Evolutionary conservation across 352 stramenopile species (phyloP), one percentile per base, ranked within the genome.

Genomic region (Pythium dissimile): DNA sequence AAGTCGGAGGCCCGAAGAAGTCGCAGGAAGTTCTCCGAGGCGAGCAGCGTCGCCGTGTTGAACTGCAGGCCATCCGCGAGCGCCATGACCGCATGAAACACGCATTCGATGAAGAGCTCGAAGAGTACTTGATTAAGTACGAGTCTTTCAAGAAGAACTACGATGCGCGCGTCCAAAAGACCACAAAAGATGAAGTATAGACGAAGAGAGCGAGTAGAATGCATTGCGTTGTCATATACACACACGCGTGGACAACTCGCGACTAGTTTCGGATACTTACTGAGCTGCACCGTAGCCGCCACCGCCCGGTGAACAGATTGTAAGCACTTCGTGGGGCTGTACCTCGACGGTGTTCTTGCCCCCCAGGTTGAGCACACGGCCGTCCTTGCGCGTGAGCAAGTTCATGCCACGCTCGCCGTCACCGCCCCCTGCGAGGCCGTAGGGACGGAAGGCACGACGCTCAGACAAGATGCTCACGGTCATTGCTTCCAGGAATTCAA

Each of bases 391-490:
- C 23, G 81, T 74, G 18, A 99, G 71, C 34, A 98, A 49, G 67
- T 99, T 99, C 35, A 95, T 80, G n/a, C 97, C 97, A 20, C 80
- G 85, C 53, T 79, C 79, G 18, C 88, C 97, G 26, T 86, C 75
- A 15, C 81, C 87, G 10, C 97, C 97, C 30, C 97, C 97, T 31
- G 77, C 72, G 18, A 99, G 59, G 21, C 97, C 97, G 63, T 98
- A 99, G 16, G 97, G 97, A 55, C 86, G 78, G 64, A 99, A 92
- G 5, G 92, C 86, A 42, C 97, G 86, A 20, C 97, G 86, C 73
- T 99, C 97, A 26, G 94, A 98, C 0, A 99, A 67, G 24, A 99
- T 99, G 63, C 92, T 98, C 43, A 99, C 97, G 4, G 90, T 96
- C 68, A 99, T 92, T 18, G 81, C 76, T 41, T 94, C 66, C 37